Evolutionary conservation across 441 rosid genomes (phyloP).

Genomic region (Biscutella laevigata): DNA sequence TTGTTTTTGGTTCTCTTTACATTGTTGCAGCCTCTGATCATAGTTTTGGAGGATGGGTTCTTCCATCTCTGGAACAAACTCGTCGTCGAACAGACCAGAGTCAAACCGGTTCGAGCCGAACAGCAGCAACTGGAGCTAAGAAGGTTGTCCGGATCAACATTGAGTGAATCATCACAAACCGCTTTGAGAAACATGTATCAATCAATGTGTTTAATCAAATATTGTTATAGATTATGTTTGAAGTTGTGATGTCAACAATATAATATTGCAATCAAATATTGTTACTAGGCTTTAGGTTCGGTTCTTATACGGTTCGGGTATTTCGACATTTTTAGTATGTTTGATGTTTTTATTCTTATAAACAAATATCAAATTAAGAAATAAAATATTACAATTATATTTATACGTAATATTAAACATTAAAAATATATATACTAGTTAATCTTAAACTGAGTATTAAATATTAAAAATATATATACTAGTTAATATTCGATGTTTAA

Average conservation of each 20-base stretch:
- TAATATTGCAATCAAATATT: too few relatives aligned
- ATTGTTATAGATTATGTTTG: background rate
- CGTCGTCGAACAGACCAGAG: background rate
- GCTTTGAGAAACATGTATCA: background rate
- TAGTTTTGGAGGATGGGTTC: constrained; percentile 32
- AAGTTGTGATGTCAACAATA: background rate
- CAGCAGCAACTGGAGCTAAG: constrained; percentile 28
- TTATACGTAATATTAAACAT: too few relatives aligned
- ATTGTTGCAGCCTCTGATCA: constrained; percentile 28
- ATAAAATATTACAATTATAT: too few relatives aligned
- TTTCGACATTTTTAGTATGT: too few relatives aligned
- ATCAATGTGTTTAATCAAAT: background rate
- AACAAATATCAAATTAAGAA: too few relatives aligned
- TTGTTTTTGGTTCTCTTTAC: background rate
- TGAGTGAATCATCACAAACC: constrained; percentile 30
- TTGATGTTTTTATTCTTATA: too few relatives aligned
- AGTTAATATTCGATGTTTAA: too few relatives aligned
- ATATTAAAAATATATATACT: too few relatives aligned
- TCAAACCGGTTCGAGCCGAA: constrained; percentile 9
- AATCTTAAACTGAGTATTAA: too few relatives aligned
- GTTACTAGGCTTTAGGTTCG: too few relatives aligned
- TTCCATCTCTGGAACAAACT: constrained; percentile 26
- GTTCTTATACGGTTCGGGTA: too few relatives aligned
- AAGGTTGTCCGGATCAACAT: constrained; percentile 67
- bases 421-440: too few relatives aligned